Conservation (phyloP, 257 asterid genomes). For the Coffea canephora region DNA sequence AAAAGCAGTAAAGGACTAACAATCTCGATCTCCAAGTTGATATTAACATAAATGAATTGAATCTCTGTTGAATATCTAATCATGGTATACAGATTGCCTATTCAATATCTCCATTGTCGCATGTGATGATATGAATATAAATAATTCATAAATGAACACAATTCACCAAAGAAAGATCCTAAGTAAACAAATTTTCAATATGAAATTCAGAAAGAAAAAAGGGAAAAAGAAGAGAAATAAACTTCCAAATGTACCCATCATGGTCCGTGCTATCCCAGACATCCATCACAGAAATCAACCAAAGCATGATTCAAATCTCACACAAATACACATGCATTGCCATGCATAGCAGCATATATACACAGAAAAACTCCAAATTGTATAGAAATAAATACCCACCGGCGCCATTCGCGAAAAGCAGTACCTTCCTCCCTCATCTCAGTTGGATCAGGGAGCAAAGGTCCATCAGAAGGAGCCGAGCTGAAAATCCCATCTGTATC, state of each 20-base stretch:
- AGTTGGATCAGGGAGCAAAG: slow-evolving; percentile 78
- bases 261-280: too few relatives aligned
- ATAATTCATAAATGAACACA: background rate
- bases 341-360: background rate
- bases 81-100: too few relatives aligned
- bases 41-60: background rate
- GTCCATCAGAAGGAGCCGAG: slow-evolving; percentile 47
- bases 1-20: background rate
- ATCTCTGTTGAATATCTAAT: background rate
- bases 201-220: background rate
- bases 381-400: slow-evolving; percentile 38
- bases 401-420: slow-evolving; percentile 98
- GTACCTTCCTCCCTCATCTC: slow-evolving; percentile 87
- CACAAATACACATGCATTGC: background rate
- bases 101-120: background rate
- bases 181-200: background rate
- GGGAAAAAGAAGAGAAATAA: background rate
- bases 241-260: background rate
- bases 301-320: background rate
- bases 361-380: background rate
- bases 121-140: background rate
- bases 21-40: background rate
- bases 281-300: background rate
- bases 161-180: too few relatives aligned
- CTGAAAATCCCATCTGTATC: slow-evolving; percentile 61